phyloP scores from a whole-genome alignment of 2,329 filamentous ascomycete genomes.

The Fusarium marasasianum region DNA sequence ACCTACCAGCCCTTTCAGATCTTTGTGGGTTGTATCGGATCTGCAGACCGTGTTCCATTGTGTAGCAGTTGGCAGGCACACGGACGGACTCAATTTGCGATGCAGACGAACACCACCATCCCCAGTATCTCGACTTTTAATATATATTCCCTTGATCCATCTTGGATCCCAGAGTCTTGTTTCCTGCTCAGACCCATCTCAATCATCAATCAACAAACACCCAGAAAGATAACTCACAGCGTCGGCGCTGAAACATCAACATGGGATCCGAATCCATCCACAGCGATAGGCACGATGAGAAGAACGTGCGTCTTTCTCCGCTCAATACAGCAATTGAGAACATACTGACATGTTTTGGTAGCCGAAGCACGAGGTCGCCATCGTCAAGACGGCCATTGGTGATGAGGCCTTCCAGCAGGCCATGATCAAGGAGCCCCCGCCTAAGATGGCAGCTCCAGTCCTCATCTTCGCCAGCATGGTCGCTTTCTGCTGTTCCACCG shows the following conservation, averaged over 20 bases:
- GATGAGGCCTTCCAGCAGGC: slow-evolving; percentile 44
- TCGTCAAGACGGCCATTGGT: slow-evolving; percentile 38
- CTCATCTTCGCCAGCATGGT: slow-evolving; percentile 39
- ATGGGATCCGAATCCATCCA: slow-evolving; percentile 35
- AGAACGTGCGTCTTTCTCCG: slow-evolving; percentile 2
- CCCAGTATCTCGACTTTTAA: background rate
- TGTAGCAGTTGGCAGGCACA: slow-evolving; percentile 5
- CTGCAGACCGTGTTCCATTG: slow-evolving; percentile 36
- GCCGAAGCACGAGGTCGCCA: slow-evolving; percentile 20
- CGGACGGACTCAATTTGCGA: background rate
- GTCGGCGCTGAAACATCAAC: slow-evolving; percentile 16
- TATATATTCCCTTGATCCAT: slow-evolving; percentile 27
- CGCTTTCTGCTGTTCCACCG: slow-evolving; percentile 44
- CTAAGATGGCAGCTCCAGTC: slow-evolving; percentile 21
- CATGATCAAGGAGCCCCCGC: slow-evolving; percentile 44
- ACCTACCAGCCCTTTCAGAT: slow-evolving; percentile 23
- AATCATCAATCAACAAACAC: background rate
- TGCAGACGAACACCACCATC: background rate
- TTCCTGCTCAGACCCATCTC: slow-evolving; percentile 9
- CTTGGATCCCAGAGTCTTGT: background rate
- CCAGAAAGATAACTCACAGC: background rate
- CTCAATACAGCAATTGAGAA: background rate
- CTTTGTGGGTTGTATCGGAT: slow-evolving; percentile 32
- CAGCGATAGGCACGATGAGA: slow-evolving; percentile 28
- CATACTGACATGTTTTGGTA: background rate